These are phyloP conservation scores for Cicer yamashitae DNA, from an alignment of 306 rosid species.

Conservation along the genomic window DNA sequence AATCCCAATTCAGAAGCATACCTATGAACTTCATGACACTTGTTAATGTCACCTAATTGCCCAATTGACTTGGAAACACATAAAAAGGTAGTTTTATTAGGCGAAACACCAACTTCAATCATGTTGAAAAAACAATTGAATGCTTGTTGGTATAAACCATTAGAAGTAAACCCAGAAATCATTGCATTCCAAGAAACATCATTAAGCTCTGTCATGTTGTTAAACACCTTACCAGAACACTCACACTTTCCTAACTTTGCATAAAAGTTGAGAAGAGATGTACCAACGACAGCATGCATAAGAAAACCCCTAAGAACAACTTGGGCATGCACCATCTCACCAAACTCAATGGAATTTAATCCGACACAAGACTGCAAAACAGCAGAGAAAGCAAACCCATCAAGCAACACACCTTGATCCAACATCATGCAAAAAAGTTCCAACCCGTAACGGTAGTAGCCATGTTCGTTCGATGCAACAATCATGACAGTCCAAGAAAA, in stretches of 20 bases:
- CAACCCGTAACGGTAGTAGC: constrained; percentile 56
- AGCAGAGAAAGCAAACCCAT: constrained; percentile 70
- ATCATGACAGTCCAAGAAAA: constrained; percentile 82
- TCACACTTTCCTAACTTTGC: constrained; percentile 64
- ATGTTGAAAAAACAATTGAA: constrained; percentile 61
- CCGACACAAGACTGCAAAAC: constrained; percentile 71
- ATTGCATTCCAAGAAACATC: constrained; percentile 78
- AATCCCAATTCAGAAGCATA: constrained; percentile 61
- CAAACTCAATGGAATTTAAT: constrained; percentile 50
- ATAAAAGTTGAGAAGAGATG: constrained; percentile 84
- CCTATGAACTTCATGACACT: constrained; percentile 57
- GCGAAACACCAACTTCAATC: constrained; percentile 53
- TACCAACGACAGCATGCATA: constrained; percentile 56
- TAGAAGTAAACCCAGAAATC: constrained; percentile 67
- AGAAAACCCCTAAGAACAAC: constrained; percentile 67
- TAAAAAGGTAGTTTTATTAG: constrained; percentile 58
- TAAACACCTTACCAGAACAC: constrained; percentile 63
- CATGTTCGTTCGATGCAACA: constrained; percentile 59
- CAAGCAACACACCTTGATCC: constrained; percentile 55
- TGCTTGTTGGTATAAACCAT: constrained; percentile 59
- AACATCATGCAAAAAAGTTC: constrained; percentile 65
- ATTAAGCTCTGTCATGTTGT: constrained; percentile 58
- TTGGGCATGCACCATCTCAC: constrained; percentile 73
- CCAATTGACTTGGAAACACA: constrained; percentile 72
- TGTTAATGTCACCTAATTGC: constrained; percentile 54